A percentile compares a stretch with the other conserved stretches of the same genome.
Evolutionary conservation across 768 basidiomycete genomes (phyloP).

Genomic region (Scleroderma bovista): DNA sequence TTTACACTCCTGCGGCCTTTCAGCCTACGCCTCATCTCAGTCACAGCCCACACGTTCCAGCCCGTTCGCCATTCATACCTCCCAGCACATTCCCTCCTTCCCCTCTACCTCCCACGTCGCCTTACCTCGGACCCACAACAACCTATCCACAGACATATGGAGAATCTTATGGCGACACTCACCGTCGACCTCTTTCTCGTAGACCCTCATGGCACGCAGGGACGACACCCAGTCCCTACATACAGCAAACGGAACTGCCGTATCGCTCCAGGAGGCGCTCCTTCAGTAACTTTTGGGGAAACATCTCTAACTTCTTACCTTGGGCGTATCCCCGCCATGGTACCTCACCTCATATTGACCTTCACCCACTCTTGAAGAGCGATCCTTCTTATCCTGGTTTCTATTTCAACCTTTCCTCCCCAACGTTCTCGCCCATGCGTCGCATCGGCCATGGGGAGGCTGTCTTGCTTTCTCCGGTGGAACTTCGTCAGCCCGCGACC

Average conservation of each 20-base stretch:
- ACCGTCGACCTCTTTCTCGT: conserved; percentile 28
- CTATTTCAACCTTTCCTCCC: conserved; percentile 51
- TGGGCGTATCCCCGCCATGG: conserved; percentile 11
- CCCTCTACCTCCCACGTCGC: conserved; percentile 27
- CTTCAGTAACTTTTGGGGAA: conserved; percentile 22
- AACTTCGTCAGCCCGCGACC: conserved; percentile 49
- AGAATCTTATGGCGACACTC: conserved; percentile 15
- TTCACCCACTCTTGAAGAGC: conserved; percentile 40
- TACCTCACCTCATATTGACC: conserved; percentile 22
- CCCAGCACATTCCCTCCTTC: conserved; percentile 45
- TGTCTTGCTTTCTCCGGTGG: conserved; percentile 35
- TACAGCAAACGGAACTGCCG: conserved; percentile 11
- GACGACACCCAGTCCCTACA: conserved; percentile 20
- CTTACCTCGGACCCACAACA: conserved; percentile 28
- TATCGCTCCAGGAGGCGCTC: conserved; percentile 19
- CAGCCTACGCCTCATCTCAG: conserved; percentile 31
- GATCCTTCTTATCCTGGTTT: conserved; percentile 41
- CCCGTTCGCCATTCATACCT: conserved; percentile 7
- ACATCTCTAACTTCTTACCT: conserved; percentile 17
- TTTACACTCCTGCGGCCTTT: conserved; percentile 36
- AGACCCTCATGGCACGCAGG: conserved; percentile 42
- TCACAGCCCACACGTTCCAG: conserved; percentile 20
- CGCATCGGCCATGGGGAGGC: conserved; percentile 36
- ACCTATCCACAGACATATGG: conserved; percentile 8
- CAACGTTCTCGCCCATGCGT: conserved; percentile 41